Conservation (phyloP, 139 green algal genomes). For the Chara braunii region DNA sequence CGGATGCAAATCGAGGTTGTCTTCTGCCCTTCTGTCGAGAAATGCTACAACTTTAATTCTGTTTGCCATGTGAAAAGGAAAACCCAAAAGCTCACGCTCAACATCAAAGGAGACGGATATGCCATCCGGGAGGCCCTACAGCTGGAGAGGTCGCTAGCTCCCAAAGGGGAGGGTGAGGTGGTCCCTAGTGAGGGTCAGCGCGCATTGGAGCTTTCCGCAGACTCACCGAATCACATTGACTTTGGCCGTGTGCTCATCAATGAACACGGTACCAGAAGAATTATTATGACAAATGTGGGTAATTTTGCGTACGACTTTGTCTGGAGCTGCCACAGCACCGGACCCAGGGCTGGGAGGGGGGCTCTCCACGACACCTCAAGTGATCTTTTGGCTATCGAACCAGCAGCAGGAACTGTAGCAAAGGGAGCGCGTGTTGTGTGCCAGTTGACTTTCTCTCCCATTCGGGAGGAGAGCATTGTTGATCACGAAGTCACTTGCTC, state of each 20-base stretch:
- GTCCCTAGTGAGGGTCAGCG: no score
- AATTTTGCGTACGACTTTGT: no score
- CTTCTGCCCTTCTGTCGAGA: constrained; percentile 52
- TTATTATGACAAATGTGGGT: no score
- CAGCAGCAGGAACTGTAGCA: constrained; percentile 51
- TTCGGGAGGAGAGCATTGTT: constrained; percentile 38
- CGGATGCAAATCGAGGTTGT: constrained; percentile 45
- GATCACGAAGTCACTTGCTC: constrained; percentile 51
- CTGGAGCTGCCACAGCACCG: no score
- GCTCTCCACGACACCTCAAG: no score
- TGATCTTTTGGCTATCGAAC: no score
- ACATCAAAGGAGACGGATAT: constrained; percentile 75
- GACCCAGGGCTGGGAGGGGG: no score
- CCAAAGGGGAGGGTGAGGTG: no score
- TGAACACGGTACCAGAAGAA: no score
- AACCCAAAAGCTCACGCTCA: constrained; percentile 56
- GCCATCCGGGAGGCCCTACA: constrained; percentile 55
- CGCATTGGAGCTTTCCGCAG: no score
- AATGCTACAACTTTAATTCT: constrained; percentile 66
- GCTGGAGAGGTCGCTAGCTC: constrained; percentile 45
- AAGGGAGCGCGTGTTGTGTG: constrained; percentile 50
- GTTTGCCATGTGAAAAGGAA: constrained; percentile 58
- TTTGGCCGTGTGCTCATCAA: no score
- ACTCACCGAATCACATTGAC: no score
- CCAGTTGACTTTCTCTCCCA: constrained; percentile 61